Evolutionary conservation across 2,329 filamentous ascomycete genomes (phyloP), one percentile per base, ranked within the genome.

Genomic region (Pezicula carpinea): DNA sequence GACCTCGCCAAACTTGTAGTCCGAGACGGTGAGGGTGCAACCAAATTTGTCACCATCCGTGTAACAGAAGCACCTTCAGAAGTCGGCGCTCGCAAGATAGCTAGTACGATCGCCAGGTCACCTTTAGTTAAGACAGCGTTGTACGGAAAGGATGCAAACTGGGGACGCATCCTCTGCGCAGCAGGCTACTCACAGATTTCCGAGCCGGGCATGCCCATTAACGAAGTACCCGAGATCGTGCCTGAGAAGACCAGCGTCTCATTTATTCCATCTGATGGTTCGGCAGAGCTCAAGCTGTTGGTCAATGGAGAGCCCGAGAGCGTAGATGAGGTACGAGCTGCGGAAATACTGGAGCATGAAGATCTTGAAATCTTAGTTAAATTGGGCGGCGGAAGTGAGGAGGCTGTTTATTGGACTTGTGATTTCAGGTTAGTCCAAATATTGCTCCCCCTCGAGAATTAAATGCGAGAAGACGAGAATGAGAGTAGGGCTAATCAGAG

Each of bases 121-220:
- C 89, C 93, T 7, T 80, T 99, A 11, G 93, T 99, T 59, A 99
- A 99, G 76, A 99, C 93, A 0, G 93, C 93, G 0, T 75, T 99
- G 34, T 99, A 99, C 68, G 93, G 93, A 55, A 89, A 90, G 66
- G 93, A 99, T 65, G 93, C 93, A 15, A 99, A 99, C 74, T 99
- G 93, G 93, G 93, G 93, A 29, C 89, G 93, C 46, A 95, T 99
- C 53, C 77, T 97, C 22, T 97, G 93, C 66, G 92, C 93, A 1
- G 90, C 91, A 4, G 93, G 93, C 3, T 97, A 97, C 64, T 74
- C 81, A 13, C 69, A 82, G 39, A 74, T 84, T 52, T 78, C 76
- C 2, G 77, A 80, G 55, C 80, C 78, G 0, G 79, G 76, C 2
- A 66, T 73, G 57, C 68, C 73, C n/a, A 65, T 72, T 33, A 78